Conservation (phyloP, 176 grass and related monocot genomes). For the Phoenix roebelenii region DNA sequence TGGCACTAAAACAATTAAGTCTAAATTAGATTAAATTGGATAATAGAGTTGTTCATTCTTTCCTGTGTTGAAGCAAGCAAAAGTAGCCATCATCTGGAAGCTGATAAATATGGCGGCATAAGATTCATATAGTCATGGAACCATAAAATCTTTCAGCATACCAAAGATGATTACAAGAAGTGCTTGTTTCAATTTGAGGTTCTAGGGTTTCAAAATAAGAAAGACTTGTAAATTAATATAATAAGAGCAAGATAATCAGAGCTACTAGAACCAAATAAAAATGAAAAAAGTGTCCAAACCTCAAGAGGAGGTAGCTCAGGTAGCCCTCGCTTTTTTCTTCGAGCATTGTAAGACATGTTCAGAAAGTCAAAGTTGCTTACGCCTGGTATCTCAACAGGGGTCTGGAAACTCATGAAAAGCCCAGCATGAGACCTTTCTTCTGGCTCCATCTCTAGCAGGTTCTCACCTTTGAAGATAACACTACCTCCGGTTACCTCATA, state of each 20-base stretch:
- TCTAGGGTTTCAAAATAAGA: no score
- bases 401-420: slow-evolving; percentile 91
- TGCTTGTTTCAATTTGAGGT: no score
- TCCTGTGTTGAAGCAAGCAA: no score
- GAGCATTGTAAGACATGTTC: slow-evolving; percentile 81
- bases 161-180: no score
- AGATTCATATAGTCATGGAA: no score
- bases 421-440: slow-evolving; percentile 91
- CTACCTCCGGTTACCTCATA: slow-evolving; percentile 85
- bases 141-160: no score
- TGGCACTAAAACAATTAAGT: no score
- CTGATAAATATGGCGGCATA: no score
- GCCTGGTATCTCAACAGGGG: slow-evolving; percentile 82
- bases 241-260: background rate
- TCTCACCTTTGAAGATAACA: slow-evolving; percentile 73
- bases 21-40: no score
- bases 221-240: no score
- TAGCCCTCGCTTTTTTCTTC: slow-evolving; percentile 57
- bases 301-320: slow-evolving; percentile 59
- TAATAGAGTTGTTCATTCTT: no score
- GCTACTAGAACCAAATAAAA: background rate
- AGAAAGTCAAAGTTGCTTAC: slow-evolving; percentile 96
- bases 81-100: no score
- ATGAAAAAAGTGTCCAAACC: slow-evolving; percentile 29
- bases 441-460: slow-evolving; percentile 83